Base-by-base conservation (phyloP, 2,329 filamentous ascomycete genomes). In the Emergomyces pasteurianus region DNA sequence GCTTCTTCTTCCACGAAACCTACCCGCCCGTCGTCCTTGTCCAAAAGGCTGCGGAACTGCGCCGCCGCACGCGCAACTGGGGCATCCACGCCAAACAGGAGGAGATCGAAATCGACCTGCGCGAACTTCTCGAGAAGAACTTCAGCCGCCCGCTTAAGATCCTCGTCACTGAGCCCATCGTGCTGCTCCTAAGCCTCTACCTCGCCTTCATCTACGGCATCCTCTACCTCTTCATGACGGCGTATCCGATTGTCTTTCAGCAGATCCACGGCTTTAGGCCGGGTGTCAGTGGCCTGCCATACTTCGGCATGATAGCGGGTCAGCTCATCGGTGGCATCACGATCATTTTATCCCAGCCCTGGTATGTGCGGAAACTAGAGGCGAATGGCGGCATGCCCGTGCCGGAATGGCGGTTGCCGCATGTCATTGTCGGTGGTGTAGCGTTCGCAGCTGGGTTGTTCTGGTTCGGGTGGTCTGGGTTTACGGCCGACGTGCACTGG, bases 81-180 rank as follows among this genome's bases (percentile, higher is more conserved):
- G 81, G 81, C 12, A 83, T 84, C 58, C 82, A 85, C 66, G 82
- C 82, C n/a, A 81, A 81, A 66, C 74, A 78, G 61, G 80, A 82
- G 63, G 79, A 81, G 70, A 79, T 81, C 52, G 79, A 81, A 68
- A 74, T 81, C 55, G 79, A 81, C 65, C 74, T 81, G 62, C 68
- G 69, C 14, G 79, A 81, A 63, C 67, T 81, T 14, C 66, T 81
- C 36, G 70, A 76, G 55, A 80, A 81, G 68, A 83, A 82, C 66
- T 80, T 83, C 63, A 78, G 74, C 63, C 75, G 80, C 57, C 76
- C 76, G 1, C 62, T 78, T 14, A 73, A 71, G 60, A 70, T 77
- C n/a, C 71, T 77, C 36, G 67, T 76, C 60, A 75, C 75, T 1
- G 75, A 77, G 62, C 75, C 75, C 1, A 77, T 78, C 60, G 73